Evolutionary conservation across 176 grass and related monocot species (phyloP).

Genomic region (Elymus sibiricus): DNA sequence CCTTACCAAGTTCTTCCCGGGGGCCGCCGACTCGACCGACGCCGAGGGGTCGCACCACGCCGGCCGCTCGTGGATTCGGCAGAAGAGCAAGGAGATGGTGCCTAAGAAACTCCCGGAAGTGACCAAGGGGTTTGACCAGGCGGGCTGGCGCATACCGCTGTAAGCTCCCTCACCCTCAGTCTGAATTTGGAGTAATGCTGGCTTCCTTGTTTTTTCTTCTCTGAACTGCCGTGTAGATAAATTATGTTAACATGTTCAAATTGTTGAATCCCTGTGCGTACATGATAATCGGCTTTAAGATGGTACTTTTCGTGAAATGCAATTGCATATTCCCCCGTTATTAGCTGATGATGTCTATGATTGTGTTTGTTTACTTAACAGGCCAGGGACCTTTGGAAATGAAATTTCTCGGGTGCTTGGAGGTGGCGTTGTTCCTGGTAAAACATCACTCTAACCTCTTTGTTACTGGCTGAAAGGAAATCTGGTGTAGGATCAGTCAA

Average conservation of each 20-base stretch:
- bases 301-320: neutral
- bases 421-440: constrained; percentile 95
- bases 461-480: neutral
- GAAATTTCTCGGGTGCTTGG: constrained; percentile 84
- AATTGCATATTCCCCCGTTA: neutral
- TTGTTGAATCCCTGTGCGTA: neutral
- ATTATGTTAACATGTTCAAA: neutral
- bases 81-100: constrained; percentile 37
- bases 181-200: neutral
- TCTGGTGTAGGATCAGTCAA: neutral
- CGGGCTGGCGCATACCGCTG: constrained; percentile 81
- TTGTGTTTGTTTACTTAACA: constrained; percentile 22
- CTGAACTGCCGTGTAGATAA: neutral
- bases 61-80: constrained; percentile 54
- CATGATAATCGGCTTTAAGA: neutral
- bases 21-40: neutral
- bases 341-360: neutral
- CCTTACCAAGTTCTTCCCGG: neutral
- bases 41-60: constrained; percentile 35
- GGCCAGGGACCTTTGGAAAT: constrained; percentile 64
- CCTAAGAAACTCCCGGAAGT: constrained; percentile 62
- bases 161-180: constrained; percentile 30
- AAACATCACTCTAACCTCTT: neutral
- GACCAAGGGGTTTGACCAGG: constrained; percentile 45
- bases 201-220: neutral